These are phyloP conservation scores for Pseudozyma pruni DNA, from an alignment of 1,284 basidiomycete species.

Conservation along the genomic window DNA sequence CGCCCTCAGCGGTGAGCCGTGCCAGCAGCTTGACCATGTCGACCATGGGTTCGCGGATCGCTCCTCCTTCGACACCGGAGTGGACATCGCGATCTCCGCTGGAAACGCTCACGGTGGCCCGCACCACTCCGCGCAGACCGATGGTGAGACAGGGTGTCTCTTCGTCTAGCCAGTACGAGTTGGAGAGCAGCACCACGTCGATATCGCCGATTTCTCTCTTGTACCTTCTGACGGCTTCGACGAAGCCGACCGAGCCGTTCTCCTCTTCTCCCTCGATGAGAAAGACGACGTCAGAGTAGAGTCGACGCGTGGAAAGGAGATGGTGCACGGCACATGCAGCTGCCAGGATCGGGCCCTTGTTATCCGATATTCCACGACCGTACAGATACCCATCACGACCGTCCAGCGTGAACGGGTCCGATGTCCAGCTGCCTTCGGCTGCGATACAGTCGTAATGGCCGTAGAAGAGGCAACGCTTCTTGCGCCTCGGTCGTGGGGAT, in stretches of 20 bases:
- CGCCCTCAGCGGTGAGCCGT: slow-evolving; percentile 74
- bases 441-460: slow-evolving; percentile 65
- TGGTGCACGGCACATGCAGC: slow-evolving; percentile 88
- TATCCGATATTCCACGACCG: slow-evolving; percentile 80
- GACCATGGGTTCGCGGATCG: slow-evolving; percentile 85
- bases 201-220: slow-evolving; percentile 70
- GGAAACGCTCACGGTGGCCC: slow-evolving; percentile 78
- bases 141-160: slow-evolving; percentile 95
- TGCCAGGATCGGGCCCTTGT: slow-evolving; percentile 93
- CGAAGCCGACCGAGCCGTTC: slow-evolving; percentile 86
- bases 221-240: slow-evolving; percentile 77
- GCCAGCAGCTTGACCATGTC: slow-evolving; percentile 86
- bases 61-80: slow-evolving; percentile 92
- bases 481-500: slow-evolving; percentile 2
- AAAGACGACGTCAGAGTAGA: slow-evolving; percentile 88
- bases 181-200: slow-evolving; percentile 70
- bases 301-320: slow-evolving; percentile 77
- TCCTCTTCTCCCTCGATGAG: slow-evolving; percentile 97
- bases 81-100: slow-evolving; percentile 77
- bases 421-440: slow-evolving; percentile 74
- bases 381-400: slow-evolving; percentile 93
- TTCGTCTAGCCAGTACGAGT: slow-evolving; percentile 97
- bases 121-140: slow-evolving; percentile 90
- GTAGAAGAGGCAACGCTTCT: slow-evolving; percentile 58
- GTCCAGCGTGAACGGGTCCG: slow-evolving; percentile 82